phyloP scores from a whole-genome alignment of 768 basidiomycete species.

The Hemileccinum rubropunctum region DNA sequence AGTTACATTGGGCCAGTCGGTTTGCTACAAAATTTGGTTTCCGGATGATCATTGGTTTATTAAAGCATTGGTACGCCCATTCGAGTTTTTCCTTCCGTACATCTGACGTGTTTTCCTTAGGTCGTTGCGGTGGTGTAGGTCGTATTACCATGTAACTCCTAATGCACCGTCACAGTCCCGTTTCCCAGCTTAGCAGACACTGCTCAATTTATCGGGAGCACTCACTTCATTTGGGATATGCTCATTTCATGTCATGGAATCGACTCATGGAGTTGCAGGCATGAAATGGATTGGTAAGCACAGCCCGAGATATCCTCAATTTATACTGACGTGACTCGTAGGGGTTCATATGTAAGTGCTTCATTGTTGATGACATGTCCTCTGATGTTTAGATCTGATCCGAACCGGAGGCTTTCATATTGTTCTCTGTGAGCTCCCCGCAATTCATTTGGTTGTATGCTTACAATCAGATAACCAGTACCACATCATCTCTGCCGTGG shows the following conservation, averaged over 20 bases:
- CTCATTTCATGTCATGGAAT: slow-evolving; percentile 4
- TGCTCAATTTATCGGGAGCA: slow-evolving; percentile 1
- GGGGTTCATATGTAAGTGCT: slow-evolving; percentile 10
- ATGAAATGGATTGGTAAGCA: slow-evolving; percentile 1
- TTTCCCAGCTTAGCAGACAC: slow-evolving; percentile 8
- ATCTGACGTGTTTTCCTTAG: not conserved
- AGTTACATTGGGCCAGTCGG: too few species aligned
- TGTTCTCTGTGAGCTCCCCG: slow-evolving; percentile 1
- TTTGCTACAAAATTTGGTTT: slow-evolving; percentile 11
- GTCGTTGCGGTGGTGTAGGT: slow-evolving; percentile 5
- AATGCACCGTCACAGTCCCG: not conserved
- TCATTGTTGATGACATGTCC: not conserved
- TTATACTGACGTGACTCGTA: not conserved
- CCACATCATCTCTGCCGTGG: not conserved
- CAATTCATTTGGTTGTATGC: not conserved
- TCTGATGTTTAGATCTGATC: not conserved
- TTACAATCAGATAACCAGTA: slow-evolving; percentile 1
- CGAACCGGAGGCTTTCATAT: not conserved
- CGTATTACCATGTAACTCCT: not conserved
- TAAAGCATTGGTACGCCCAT: not conserved
- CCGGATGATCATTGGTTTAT: slow-evolving; percentile 3
- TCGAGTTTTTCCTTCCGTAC: not conserved
- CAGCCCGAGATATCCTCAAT: not conserved
- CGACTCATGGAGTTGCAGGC: not conserved
- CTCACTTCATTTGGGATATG: not conserved